A percentile compares a stretch with the other conserved stretches of the same genome.
These are phyloP conservation scores for Thelonectria blattea DNA, from an alignment of 2,329 filamentous ascomycete species.

Conservation along the genomic window DNA sequence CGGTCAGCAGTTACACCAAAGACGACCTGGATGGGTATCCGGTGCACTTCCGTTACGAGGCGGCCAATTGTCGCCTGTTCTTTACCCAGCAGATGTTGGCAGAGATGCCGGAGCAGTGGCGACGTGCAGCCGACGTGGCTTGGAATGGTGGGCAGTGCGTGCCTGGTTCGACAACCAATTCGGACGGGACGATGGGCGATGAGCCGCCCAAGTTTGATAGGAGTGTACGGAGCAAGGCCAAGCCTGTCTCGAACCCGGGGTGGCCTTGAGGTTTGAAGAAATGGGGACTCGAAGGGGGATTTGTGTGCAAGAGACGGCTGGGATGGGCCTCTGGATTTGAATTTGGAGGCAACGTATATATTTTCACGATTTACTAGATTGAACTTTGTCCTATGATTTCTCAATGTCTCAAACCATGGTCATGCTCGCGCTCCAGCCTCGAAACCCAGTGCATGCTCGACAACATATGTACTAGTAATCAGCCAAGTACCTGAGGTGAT, in stretches of 20 bases:
- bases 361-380: too few relatives aligned
- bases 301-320: too few relatives aligned
- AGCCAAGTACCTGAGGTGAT: neutral
- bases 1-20: slow-evolving; percentile 8
- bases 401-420: too few relatives aligned
- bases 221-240: neutral
- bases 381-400: too few relatives aligned
- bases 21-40: slow-evolving; percentile 9
- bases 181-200: slow-evolving; percentile 4
- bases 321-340: too few relatives aligned
- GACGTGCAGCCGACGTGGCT: neutral
- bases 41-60: slow-evolving; percentile 25
- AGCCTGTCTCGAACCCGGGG: neutral
- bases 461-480: neutral
- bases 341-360: too few relatives aligned
- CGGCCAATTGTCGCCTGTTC: slow-evolving; percentile 22
- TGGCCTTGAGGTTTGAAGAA: neutral
- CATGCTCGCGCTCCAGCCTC: too few relatives aligned
- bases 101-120: slow-evolving; percentile 4
- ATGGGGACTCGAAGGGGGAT: too few relatives aligned
- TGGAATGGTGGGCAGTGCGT: slow-evolving; percentile 11
- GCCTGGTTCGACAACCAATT: neutral
- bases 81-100: slow-evolving; percentile 6
- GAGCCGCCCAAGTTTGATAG: neutral
- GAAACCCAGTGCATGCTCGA: too few relatives aligned